Evolutionary conservation across 2,329 filamentous ascomycete species (phyloP), one percentile per base, ranked within the genome.

Genomic region (Aspergillus arachidicola): DNA sequence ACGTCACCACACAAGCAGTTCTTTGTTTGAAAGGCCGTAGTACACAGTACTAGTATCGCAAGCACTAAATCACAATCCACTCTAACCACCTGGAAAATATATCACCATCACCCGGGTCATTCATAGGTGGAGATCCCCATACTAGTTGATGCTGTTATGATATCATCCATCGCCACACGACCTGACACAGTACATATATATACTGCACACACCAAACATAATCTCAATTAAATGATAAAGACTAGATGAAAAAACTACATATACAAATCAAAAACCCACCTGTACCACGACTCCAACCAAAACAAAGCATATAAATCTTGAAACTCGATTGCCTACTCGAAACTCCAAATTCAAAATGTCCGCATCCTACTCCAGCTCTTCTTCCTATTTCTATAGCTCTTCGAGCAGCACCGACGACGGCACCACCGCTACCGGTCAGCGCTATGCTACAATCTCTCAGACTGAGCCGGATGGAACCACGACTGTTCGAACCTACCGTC

Each of bases 391-490:
- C 65, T 76, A 68, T 64, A 73, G 74, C 19, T 69, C 72, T 5
- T 72, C 65, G 34, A 75, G 69, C 63, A 67, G 63, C 57, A 64
- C 56, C 48, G 66, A 74, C 58, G 73, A 71, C 43, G 69, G 57
- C 16, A 63, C 64, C 48, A 69, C 69, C n/a, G 71, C 72, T 23
- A 51, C 51, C 30, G 76, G 74, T 58, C 74, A 75, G 59, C 74
- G 75, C 4, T 77, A 75, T 64, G 66, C 69, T 12, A 76, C 74
- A 6, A 65, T 67, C 38, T 75, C 74, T 4, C 69, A 74, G 43
- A 78, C 75, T 26, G 69, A 76, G 21, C 68, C 68, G 0, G 68
- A 76, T 53, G 76, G 76, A 23, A 72, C 68, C 26, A 78, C 74
- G 2, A 65, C 72, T 58, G 73, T 78, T 7, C 75, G 74, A 50